Base-by-base conservation (phyloP, 495 filamentous ascomycete species). In the Hyaloscypha finlandica region DNA sequence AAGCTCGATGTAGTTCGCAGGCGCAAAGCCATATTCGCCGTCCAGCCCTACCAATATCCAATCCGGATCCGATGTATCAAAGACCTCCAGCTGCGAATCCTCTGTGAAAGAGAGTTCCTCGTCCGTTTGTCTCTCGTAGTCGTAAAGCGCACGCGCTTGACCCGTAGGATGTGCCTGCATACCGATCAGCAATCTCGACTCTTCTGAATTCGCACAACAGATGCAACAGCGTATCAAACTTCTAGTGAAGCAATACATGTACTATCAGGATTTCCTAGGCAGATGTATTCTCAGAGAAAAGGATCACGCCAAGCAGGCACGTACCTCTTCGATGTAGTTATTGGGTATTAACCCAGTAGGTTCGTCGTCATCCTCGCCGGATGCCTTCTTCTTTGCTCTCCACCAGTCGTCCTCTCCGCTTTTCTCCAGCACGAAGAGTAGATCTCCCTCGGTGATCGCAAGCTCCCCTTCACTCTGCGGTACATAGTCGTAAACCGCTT, bases 341-440 rank as follows among this genome's bases (percentile, higher is more conserved):
- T 90, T 94, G 32, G 95, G 94, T 56, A 98, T 89, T 77, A 99
- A 78, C 66, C 95, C 95, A 70, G 93, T 88, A 4, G 95, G 95
- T 76, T 99, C 95, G 60, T 97, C 95, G 35, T 97, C 93, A 62
- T 97, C 95, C 29, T 96, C 92, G 52, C 78, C 85, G n/a, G 86
- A 85, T 35, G 91, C 92, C 85, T 94, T 97, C 86, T 97, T 97
- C 84, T 97, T 97, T 22, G 91, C 94, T 76, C 91, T 97, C 94
- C 94, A 98, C 94, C 94, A 97, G 74, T 92, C 92, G 81, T 97
- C 94, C 6, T 97, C 93, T 32, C 79, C 76, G 75, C 87, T 92
- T 81, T 96, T 97, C 71, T 98, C 92, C 58, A 98, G 81, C 37
- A 99, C 83, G 76, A 94, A 98, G 51, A 99, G 85, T 57, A 97